Evolutionary conservation across 495 filamentous ascomycete genomes (phyloP), one percentile per base, ranked within the genome.

Genomic region (Annulohypoxylon moriforme): DNA sequence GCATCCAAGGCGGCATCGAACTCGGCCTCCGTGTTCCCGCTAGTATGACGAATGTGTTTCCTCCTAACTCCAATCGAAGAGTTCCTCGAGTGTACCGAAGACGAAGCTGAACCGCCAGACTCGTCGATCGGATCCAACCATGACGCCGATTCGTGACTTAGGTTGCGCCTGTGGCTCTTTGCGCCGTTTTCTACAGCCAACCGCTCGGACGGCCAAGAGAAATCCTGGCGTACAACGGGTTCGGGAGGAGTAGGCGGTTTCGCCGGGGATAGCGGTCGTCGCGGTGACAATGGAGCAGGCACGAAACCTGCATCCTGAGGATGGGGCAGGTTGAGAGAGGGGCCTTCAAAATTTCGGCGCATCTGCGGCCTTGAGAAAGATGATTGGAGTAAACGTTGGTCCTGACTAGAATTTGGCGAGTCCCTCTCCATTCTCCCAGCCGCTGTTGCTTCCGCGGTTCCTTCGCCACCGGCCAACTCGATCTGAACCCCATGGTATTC

Each of bases 51-150:
- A 47, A 93, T 88, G 60, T 83, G 87, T 70, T 90, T 91, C 61
- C 90, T 85, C 56, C 88, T 86, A 20, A 94, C 77, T 57, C 88
- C 88, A 44, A 91, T 77, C 2, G 89, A 91, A 2, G 92, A 94
- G 6, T 89, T 88, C 58, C 92, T 83, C 0, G 94, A 96, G 77
- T 94, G 92, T 1, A 92, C 85, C n/a, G 93, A 97, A 2, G 93
- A 91, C 20, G 88, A 84, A 5, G 89, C 90, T 22, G 94, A 97
- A 14, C 88, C 91, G 33, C 91, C 93, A 8, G 94, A 97, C 76
- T 99, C 96, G 79, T 98, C 95, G 60, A 98, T 98, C 0, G 96
- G 96, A 76, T 98, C 94, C 8, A 99, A 81, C 96, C 96, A 99
- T 5, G 94, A 97, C 22, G 91, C 92, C 13, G 94, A 92, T 67